Evolutionary conservation across 169 alveolate genomes (phyloP), one percentile per base, ranked within the genome.

Genomic region (Miamiensis avidus): DNA sequence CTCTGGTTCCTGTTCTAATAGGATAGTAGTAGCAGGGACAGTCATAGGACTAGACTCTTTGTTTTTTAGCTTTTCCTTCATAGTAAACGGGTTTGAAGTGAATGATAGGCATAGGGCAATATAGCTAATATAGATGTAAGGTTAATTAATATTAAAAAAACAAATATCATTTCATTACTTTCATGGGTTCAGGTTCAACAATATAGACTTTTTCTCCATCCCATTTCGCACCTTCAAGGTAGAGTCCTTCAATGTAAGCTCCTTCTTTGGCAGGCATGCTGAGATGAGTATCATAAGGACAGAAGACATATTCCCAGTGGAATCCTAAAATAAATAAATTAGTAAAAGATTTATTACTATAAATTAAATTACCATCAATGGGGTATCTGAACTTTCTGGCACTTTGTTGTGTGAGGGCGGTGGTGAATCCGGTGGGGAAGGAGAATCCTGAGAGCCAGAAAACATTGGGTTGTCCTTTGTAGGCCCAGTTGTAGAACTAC

Each of bases 221-320:
- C 99, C 99, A 98, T 78, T 94, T 93, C 28, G 98, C 99, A 31
- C 99, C 99, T 93, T 98, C 99, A 32, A 98, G 86, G 85, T 91
- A 95, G 75, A 97, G 85, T 76, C 97, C 97, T 89, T 94, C 90
- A 78, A 97, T 89, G 84, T 94, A 97, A 27, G 98, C 98, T 26
- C 99, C 99, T 76, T 98, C 98, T 81, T 94, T 95, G 26, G 98
- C 97, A 15, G 96, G 93, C 76, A 93, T 93, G 6, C 88, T 85
- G 25, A 97, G 90, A 82, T 90, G 93, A 65, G 90, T 81, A 82
- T 94, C 99, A 31, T 94, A 95, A 69, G 85, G 90, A 20, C 33
- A 29, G 77, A 89, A 86, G 30, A 72, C 74, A 69, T 73, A 81
- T 34, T 78, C 74, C 76, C 82, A 78, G n/a, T 69, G 34, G 74